Conservation (phyloP, 2,329 filamentous ascomycete species). For the Aspergillus fumigatiaffinis region DNA sequence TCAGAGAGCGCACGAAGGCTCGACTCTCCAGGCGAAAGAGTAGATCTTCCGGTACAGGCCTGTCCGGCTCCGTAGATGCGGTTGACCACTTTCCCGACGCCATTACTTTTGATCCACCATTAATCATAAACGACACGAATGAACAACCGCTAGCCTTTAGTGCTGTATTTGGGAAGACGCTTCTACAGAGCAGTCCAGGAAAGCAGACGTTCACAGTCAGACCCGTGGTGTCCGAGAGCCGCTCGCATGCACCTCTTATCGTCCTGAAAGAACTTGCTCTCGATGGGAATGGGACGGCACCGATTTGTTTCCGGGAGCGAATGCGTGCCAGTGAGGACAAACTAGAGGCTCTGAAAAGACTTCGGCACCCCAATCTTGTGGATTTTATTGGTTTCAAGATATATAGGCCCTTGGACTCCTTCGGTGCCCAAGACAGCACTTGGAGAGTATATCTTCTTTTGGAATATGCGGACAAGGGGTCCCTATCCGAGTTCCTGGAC, state of each 20-base stretch:
- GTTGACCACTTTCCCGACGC: constrained; percentile 33
- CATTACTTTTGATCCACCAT: constrained; percentile 41
- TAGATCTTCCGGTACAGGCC: constrained; percentile 30
- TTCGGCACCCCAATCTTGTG: constrained; percentile 73
- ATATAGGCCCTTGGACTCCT: constrained; percentile 45
- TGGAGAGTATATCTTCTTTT: constrained; percentile 76
- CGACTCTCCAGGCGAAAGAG: constrained; percentile 38
- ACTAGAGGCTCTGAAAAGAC: constrained; percentile 69
- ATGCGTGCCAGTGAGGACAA: constrained; percentile 72
- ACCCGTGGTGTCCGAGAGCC: constrained; percentile 56
- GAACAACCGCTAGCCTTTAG: constrained; percentile 66
- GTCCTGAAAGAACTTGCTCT: constrained; percentile 69
- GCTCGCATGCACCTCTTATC: constrained; percentile 58
- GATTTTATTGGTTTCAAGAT: constrained; percentile 82
- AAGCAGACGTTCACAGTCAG: constrained; percentile 66
- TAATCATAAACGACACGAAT: constrained; percentile 57
- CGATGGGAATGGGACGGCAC: constrained; percentile 54
- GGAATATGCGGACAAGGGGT: constrained; percentile 76
- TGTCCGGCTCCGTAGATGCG: constrained; percentile 23
- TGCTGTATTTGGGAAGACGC: constrained; percentile 65
- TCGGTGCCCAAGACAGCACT: constrained; percentile 37
- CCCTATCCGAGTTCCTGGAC: constrained; percentile 76
- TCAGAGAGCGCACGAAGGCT: constrained; percentile 38
- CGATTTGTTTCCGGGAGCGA: constrained; percentile 66
- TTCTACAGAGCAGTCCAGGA: constrained; percentile 62